Percentiles rank a stretch among this genome's conserved stretches.
phyloP scores from a whole-genome alignment of 768 basidiomycete genomes.

The Termitomyces sp. region DNA sequence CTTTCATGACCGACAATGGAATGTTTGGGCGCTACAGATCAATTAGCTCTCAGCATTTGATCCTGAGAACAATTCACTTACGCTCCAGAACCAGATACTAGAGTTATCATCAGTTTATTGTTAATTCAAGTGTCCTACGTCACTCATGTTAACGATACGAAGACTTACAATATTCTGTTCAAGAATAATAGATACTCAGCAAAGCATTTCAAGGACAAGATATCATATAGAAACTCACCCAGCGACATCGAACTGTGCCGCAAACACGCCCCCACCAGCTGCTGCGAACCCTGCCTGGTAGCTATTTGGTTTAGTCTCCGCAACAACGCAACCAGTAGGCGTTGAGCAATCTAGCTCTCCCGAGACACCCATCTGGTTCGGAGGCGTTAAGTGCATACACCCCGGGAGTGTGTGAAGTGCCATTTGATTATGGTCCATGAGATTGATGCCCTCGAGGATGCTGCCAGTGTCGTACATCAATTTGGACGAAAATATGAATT shows the following conservation, averaged over 20 bases:
- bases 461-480: slow-evolving; percentile 36
- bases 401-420: slow-evolving; percentile 68
- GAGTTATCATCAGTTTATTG: background rate
- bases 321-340: slow-evolving; percentile 66
- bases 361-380: slow-evolving; percentile 47
- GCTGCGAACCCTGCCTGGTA: slow-evolving; percentile 67
- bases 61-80: slow-evolving; percentile 21
- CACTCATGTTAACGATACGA: background rate
- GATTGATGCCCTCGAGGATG: slow-evolving; percentile 84
- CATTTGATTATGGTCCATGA: slow-evolving; percentile 67
- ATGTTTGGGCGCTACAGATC: slow-evolving; percentile 34
- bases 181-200: background rate
- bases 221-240: slow-evolving; percentile 22
- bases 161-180: slow-evolving; percentile 27
- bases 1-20: slow-evolving; percentile 31
- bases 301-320: slow-evolving; percentile 56
- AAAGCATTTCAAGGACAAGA: background rate
- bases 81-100: slow-evolving; percentile 50
- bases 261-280: slow-evolving; percentile 75
- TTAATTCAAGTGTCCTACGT: background rate
- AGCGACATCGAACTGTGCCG: slow-evolving; percentile 63
- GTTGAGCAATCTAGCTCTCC: slow-evolving; percentile 55
- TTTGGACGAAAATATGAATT: background rate
- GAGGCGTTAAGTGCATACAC: slow-evolving; percentile 35
- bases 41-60: slow-evolving; percentile 15